Evolutionary conservation across 2,329 filamentous ascomycete species (phyloP).

Genomic region (Sporothrix variecibatus): DNA sequence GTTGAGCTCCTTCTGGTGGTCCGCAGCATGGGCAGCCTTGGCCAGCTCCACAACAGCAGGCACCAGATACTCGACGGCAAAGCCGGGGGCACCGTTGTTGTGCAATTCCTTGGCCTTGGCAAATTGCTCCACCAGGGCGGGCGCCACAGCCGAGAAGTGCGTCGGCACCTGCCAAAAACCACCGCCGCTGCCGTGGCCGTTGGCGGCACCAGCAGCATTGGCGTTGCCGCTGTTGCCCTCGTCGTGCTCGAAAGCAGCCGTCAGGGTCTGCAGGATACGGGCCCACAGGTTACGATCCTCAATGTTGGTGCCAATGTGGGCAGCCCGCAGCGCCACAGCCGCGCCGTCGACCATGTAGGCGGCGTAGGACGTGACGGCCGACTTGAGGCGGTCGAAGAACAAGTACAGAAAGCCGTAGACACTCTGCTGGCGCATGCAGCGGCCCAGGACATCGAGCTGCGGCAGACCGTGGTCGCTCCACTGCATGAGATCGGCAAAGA

Average conservation of each 20-base stretch:
- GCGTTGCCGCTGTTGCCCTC: slow-evolving; percentile 64
- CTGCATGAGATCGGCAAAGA: slow-evolving; percentile 84
- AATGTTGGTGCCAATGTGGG: slow-evolving; percentile 47
- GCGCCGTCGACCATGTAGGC: slow-evolving; percentile 79
- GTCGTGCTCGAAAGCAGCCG: slow-evolving; percentile 80
- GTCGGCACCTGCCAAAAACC: slow-evolving; percentile 87
- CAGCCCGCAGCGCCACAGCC: slow-evolving; percentile 59
- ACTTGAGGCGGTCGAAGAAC: slow-evolving; percentile 86
- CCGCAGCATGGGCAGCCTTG: slow-evolving; percentile 75
- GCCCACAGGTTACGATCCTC: slow-evolving; percentile 65
- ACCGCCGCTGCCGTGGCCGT: neutral
- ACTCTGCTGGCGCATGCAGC: slow-evolving; percentile 66
- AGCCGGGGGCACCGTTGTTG: slow-evolving; percentile 34
- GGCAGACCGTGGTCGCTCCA: slow-evolving; percentile 68
- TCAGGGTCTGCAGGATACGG: slow-evolving; percentile 69
- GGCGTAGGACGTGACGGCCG: slow-evolving; percentile 90
- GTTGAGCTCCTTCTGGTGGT: slow-evolving; percentile 92
- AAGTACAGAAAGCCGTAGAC: slow-evolving; percentile 77
- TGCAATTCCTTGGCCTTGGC: slow-evolving; percentile 43
- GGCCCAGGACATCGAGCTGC: slow-evolving; percentile 62
- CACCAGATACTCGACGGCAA: slow-evolving; percentile 57
- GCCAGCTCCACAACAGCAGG: slow-evolving; percentile 80
- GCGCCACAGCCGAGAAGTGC: slow-evolving; percentile 75
- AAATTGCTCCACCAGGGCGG: slow-evolving; percentile 69
- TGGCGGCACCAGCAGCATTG: neutral